Base-by-base conservation (phyloP, 1,284 basidiomycete species). In the Agaricales sp. region DNA sequence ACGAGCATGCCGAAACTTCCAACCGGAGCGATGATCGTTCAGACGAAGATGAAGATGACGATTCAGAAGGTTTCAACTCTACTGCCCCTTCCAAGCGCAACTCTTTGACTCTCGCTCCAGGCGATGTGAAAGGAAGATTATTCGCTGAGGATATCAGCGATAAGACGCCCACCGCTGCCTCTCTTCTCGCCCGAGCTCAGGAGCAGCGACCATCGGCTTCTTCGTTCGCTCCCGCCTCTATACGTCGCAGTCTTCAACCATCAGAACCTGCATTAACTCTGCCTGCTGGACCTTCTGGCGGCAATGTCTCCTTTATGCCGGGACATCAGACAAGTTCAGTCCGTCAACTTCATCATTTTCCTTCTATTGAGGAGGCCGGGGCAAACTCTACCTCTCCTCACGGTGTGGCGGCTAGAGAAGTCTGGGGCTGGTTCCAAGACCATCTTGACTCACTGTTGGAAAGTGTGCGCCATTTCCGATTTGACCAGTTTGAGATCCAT, bases 401-500 rank as follows among this genome's bases (percentile, higher is more conserved):
- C 56, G 76, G 79, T 50, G 73, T 86, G 19, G 80, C 82, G 50
- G 87, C 87, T 13, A 76, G 87, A 52, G 87, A 90, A 59, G 85
- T 88, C 4, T 91, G 87, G 87, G 73, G 71, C 35, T 89, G 87
- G 86, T 91, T 91, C 71, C 80, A 84, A 62, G 85, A 88, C 50
- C 88, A 91, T 67, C 70, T 90, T 51, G 86, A 91, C 64, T 68
- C 81, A 1, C 68, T 91, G 47, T 65, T 91, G 30, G 88, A 91
- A 57, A 82, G 77, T 57, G 80, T 89, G 35, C 71, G 86, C 49
- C 69, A 75, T 20, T 87, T 82, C 70, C 75, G 88, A 37, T 87
- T 89, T 57, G 88, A 91, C 64, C 86, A 90, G 64, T 91, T 91
- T 58, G 87, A 92, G 65, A 78, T 91, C 68, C 77, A 88, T 58